Evolutionary conservation across 2,329 filamentous ascomycete genomes (phyloP), one percentile per base, ranked within the genome.

Genomic region (Beauveria medogensis): DNA sequence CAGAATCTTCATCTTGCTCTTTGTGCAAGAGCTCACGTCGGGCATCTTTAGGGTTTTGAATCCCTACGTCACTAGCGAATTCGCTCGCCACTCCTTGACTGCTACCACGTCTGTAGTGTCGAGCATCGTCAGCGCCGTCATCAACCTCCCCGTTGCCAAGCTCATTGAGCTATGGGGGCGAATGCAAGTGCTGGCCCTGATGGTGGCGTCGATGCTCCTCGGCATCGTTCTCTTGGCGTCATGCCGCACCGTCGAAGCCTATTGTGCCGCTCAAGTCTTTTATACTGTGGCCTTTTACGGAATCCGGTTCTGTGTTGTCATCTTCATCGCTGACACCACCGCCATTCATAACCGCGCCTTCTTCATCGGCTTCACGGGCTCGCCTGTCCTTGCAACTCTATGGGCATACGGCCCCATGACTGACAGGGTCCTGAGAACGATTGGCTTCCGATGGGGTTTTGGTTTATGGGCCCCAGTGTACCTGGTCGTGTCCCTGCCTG

Each of bases 301-400:
- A n/a, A 20, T 76, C 47, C 71, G 69, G 64, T 79, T 76, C 68
- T 75, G 71, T 65, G 68, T 77, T 40, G 75, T 73, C 46, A 79
- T 90, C 59, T 85, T 90, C 69, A 82, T 87, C 61, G 82, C 86
- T 61, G 88, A 91, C 65, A 88, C 85, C 1, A 86, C 86, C 2
- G 79, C 80, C 12, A 76, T 90, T 22, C 78, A 82, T 66, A 88
- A 88, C 71, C 81, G 87, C 68, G 83, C 83, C 9, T 76, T 90
- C 55, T 81, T 86, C 65, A 82, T 85, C 22, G 82, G 84, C 2
- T 80, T 89, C 63, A 83, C 84, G 18, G 78, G 81, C n/a, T 83
- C 87, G 2, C 87, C 87, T 1, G 88, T 85, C 68, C 80, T 90
- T 63, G 78, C 84, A 59, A 87, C 85, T 0, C 82, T 85, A 8